phyloP scores from a whole-genome alignment of 176 grass and related monocot species.

The Oryza punctata region DNA sequence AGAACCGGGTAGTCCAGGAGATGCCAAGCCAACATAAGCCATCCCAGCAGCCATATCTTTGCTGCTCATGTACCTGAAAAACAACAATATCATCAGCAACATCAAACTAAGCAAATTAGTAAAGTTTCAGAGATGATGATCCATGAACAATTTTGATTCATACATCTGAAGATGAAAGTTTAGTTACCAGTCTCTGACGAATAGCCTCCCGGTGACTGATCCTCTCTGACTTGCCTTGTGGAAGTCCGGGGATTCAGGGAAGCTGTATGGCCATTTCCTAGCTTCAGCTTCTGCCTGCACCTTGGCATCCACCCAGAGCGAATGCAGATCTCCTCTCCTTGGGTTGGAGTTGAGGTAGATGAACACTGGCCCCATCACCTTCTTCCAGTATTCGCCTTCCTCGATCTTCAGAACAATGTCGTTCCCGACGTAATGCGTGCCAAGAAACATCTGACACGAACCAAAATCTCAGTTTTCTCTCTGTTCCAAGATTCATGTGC shows the following conservation, averaged over 20 bases:
- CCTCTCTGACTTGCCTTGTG: constrained; percentile 53
- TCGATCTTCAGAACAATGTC: constrained; percentile 47
- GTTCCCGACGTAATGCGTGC: constrained; percentile 62
- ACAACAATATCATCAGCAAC: not conserved
- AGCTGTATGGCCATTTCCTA: constrained; percentile 74
- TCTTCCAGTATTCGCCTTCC: constrained; percentile 71
- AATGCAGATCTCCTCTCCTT: not conserved
- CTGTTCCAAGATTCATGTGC: not conserved
- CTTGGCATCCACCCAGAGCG: constrained; percentile 77
- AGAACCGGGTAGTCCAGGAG: constrained; percentile 54
- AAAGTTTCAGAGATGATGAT: too few species aligned
- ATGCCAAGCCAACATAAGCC: constrained; percentile 59
- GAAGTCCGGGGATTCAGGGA: constrained; percentile 60
- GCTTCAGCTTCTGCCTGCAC: constrained; percentile 51
- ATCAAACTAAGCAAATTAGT: too few species aligned
- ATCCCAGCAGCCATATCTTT: constrained; percentile 4
- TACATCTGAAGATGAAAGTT: too few species aligned
- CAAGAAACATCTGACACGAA: constrained; percentile 58
- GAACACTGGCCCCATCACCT: constrained; percentile 82
- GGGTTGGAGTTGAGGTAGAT: constrained; percentile 71
- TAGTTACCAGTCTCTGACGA: constrained; percentile 36
- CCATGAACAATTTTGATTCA: too few species aligned
- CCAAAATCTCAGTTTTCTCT: not conserved
- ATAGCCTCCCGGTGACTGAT: constrained; percentile 40
- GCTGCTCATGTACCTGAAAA: constrained; percentile 13